Percentiles rank a stretch among this genome's conserved stretches.
Evolutionary conservation across 2,329 filamentous ascomycete species (phyloP).

Genomic region (Apiospora sp.): DNA sequence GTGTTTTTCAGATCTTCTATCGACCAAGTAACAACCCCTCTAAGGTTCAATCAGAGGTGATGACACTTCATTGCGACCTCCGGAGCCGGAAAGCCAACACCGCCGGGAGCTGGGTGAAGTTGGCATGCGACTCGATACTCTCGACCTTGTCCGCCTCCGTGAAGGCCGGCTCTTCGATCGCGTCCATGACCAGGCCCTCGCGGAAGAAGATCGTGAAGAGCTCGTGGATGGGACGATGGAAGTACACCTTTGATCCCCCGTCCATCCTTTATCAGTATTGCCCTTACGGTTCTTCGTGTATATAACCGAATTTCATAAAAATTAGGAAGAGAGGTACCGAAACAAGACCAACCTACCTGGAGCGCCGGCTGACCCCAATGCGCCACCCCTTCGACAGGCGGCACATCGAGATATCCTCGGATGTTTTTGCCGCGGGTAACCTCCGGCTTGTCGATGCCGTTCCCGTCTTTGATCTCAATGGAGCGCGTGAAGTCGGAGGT

Average conservation of each 20-base stretch:
- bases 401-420: conserved; percentile 51
- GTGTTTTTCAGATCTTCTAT: neutral
- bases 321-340: neutral
- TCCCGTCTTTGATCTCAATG: conserved; percentile 48
- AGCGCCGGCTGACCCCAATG: conserved; percentile 43
- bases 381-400: conserved; percentile 48
- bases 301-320: neutral
- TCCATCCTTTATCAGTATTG: neutral
- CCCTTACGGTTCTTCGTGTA: no score
- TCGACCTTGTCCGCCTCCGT: conserved; percentile 42
- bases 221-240: conserved; percentile 55
- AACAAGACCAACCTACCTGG: conserved; percentile 43
- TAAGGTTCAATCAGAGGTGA: neutral
- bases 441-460: conserved; percentile 44
- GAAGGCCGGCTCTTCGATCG: conserved; percentile 56
- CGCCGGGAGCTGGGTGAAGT: conserved; percentile 49
- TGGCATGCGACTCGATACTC: conserved; percentile 45
- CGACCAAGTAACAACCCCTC: neutral
- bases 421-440: conserved; percentile 48
- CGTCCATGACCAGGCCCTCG: conserved; percentile 52
- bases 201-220: conserved; percentile 53
- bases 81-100: conserved; percentile 44
- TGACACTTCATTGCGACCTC: neutral
- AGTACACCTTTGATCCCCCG: conserved; percentile 45
- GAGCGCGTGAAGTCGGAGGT: conserved; percentile 51